Base-by-base conservation (phyloP, 768 basidiomycete species). In the Hirschioporus abietinus region DNA sequence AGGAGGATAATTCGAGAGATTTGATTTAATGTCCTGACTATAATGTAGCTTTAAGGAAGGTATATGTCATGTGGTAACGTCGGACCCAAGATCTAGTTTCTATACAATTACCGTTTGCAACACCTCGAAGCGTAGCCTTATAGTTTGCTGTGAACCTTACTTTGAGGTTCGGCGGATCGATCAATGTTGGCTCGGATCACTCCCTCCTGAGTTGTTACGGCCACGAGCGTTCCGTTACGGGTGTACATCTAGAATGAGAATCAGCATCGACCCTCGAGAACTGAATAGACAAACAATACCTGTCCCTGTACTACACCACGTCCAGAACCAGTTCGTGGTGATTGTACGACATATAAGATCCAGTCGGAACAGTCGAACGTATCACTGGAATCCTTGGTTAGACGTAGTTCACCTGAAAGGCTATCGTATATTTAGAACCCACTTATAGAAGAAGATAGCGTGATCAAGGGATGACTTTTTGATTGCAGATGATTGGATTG, bases 181-280 rank as follows among this genome's bases (percentile, higher is more conserved):
- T 52, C 42, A 20, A 81, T 77, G 70, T 84, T 78, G 34, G 86
- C 87, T 58, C 91, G 84, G 58, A 91, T 80, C 8, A 92, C 88
- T 7, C 92, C 92, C 78, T 93, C 92, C 73, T 94, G 92, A 26
- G 89, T 86, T 30, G 85, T 87, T 15, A 91, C 85, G n/a, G 91
- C 92, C 26, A 93, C 81, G 15, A 93, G 77, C 7, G 73, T 82
- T 8, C 92, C 91, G 26, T 76, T 74, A 27, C 81, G 85, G n/a
- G 86, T 86, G 73, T 89, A 93, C 72, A 93, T 76, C 90, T 93
- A 52, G 10, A 67, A 58, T 34, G 30, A 66, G 61, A 24, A 64
- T 60, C 42, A 65, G 61, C 17, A 65, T 64, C 59, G 35, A 25
- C 58, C 18, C 20, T 5, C 12, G 35, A 23, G 60, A 25, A n/a